Evolutionary conservation across 257 asterid species (phyloP).

Genomic region (Knoxia roxburghii): DNA sequence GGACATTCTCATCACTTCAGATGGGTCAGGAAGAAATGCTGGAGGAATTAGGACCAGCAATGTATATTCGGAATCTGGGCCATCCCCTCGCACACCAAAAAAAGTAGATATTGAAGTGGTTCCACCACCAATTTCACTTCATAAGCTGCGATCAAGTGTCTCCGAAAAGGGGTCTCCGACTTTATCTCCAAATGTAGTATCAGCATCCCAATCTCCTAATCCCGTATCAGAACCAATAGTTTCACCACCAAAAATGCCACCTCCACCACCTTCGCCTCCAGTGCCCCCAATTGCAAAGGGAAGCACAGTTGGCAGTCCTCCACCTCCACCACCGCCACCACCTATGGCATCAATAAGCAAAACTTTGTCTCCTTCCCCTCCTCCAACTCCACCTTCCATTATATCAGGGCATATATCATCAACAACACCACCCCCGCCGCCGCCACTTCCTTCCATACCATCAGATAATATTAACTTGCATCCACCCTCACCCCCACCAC

Average conservation of each 20-base stretch:
- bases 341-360: conserved; percentile 10
- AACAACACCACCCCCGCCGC: conserved; percentile 24
- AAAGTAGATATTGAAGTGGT: conserved; percentile 19
- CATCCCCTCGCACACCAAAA: conserved; percentile 12
- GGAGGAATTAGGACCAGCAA: conserved; percentile 16
- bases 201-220: conserved; percentile 2
- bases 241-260: conserved; percentile 13
- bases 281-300: conserved; percentile 2
- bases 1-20: conserved; percentile 17
- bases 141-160: conserved; percentile 21
- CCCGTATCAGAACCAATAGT: background rate
- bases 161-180: conserved; percentile 8
- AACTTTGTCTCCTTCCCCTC: conserved; percentile 13
- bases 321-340: conserved; percentile 28
- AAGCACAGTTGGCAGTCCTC: conserved; percentile 9
- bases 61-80: conserved; percentile 6
- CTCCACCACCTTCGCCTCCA: conserved; percentile 26
- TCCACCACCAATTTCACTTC: conserved; percentile 27
- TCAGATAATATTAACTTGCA: background rate
- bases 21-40: conserved; percentile 13
- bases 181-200: background rate
- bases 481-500: conserved; percentile 32
- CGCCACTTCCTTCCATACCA: conserved; percentile 20
- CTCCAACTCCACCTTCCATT: conserved; percentile 24
- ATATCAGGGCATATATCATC: conserved; percentile 9